Base-by-base conservation (phyloP, 2,329 filamentous ascomycete genomes). In the Aspergillus sp. region DNA sequence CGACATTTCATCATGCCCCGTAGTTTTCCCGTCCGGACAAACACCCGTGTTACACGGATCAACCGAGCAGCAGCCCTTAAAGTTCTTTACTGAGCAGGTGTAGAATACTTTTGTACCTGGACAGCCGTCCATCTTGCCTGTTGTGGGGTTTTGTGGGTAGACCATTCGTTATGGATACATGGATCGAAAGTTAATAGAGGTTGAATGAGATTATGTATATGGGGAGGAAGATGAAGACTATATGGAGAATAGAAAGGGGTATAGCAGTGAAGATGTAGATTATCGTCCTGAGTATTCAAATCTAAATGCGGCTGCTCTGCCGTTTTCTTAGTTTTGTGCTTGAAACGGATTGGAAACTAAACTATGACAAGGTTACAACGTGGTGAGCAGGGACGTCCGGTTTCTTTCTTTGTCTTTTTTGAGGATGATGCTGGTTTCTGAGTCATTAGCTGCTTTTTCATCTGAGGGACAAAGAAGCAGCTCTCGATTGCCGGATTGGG, bases 51-150 rank as follows among this genome's bases (percentile, higher is more conserved):
- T 52, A 47, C 66, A 67, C 22, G 65, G 63, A 48, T 67, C 54
- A 12, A 53, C 53, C 7, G 62, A 62, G 42, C 66, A 68, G 46
- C 66, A 68, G 41, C 65, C 66, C 27, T 35, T 49, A 44, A 57
- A 68, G 25, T 44, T 25, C 0, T 57, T 59, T 37, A 32, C 47
- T 3, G 46, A 46, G 44, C 64, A 65, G 30, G 57, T 50, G 56
- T 66, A 67, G 52, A 52, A 66, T 4, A 13, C 5, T 20, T 39
- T 3, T 7, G 3, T 1, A 10, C n/a, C n/a, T n/a, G n/a, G n/a
- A 5, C 33, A 37, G n/a, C n/a, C 17, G 25, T 30, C 10, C 25
- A 30, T 30, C 25, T 30, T 12, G 3, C 9, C 9, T 2, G 33
- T 19, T 17, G n/a, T 17, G n/a, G 33, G 33, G n/a, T 17, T 37